phyloP scores from a whole-genome alignment of 345 rosid genomes.

The Arabidopsis thaliana region DNA sequence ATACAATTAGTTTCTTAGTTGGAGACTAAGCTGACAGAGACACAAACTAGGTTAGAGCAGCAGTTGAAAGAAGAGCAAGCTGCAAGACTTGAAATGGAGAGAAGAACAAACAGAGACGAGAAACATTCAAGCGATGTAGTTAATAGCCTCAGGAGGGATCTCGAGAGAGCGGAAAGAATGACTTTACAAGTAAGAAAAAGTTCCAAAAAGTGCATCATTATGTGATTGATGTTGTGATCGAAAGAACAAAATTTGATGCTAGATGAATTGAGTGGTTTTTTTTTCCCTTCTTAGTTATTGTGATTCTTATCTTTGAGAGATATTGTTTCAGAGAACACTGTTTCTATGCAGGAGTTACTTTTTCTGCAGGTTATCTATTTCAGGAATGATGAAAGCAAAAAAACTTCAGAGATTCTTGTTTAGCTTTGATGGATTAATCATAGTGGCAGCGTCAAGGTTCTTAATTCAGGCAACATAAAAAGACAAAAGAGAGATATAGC shows the following conservation, averaged over 20 bases:
- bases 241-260: background rate
- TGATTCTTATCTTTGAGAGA: background rate
- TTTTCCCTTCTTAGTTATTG: background rate
- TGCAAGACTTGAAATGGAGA: conserved; percentile 5
- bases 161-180: background rate
- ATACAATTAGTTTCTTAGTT: background rate
- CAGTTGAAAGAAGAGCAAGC: background rate
- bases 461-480: background rate
- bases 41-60: background rate
- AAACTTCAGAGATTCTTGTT: background rate
- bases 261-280: background rate
- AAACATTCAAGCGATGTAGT: background rate
- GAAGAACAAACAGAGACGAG: background rate
- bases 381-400: background rate
- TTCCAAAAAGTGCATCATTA: background rate
- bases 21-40: background rate
- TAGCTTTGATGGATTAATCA: conserved; percentile 2
- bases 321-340: no score
- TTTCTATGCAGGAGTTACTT: background rate
- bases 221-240: background rate
- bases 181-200: background rate
- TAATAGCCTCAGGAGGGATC: background rate
- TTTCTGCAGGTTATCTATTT: background rate
- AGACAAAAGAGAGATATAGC: background rate
- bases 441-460: background rate